These are phyloP conservation scores for Besnoitia besnoiti DNA, from an alignment of 169 alveolate species.

Conservation along the genomic window DNA sequence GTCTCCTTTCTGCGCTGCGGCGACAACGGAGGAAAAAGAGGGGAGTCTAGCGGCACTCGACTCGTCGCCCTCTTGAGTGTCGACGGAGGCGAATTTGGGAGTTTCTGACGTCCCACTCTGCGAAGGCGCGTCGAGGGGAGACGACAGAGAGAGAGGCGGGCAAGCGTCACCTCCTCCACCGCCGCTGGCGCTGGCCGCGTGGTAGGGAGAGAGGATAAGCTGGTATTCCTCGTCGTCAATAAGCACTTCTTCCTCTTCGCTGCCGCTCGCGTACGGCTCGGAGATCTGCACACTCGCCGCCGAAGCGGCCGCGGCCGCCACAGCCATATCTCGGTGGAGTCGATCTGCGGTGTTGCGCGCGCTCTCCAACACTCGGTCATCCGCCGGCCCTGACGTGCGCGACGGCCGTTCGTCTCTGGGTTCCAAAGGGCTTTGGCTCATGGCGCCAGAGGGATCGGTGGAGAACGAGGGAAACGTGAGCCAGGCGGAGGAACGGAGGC, in stretches of 20 bases:
- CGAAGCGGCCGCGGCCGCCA: not conserved
- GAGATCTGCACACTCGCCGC: not conserved
- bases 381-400: too few species aligned
- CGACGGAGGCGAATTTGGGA: not conserved
- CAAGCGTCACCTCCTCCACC: too few species aligned
- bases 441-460: too few species aligned
- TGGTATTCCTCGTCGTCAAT: constrained; percentile 14
- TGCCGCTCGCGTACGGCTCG: not conserved
- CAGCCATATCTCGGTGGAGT: not conserved
- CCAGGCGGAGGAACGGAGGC: too few species aligned
- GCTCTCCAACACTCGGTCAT: too few species aligned
- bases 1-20: too few species aligned
- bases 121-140: not conserved
- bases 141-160: not conserved
- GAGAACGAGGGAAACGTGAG: too few species aligned
- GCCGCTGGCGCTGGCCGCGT: not conserved
- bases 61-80: not conserved
- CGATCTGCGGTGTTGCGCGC: too few species aligned
- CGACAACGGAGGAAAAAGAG: not conserved
- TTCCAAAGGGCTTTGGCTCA: too few species aligned
- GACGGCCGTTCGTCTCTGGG: too few species aligned
- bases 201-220: not conserved
- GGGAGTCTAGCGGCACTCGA: not conserved
- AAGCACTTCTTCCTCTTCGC: not conserved
- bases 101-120: not conserved